Evolutionary conservation across 345 rosid genomes (phyloP), one percentile per base, ranked within the genome.

Genomic region (Gossypium stocksii): DNA sequence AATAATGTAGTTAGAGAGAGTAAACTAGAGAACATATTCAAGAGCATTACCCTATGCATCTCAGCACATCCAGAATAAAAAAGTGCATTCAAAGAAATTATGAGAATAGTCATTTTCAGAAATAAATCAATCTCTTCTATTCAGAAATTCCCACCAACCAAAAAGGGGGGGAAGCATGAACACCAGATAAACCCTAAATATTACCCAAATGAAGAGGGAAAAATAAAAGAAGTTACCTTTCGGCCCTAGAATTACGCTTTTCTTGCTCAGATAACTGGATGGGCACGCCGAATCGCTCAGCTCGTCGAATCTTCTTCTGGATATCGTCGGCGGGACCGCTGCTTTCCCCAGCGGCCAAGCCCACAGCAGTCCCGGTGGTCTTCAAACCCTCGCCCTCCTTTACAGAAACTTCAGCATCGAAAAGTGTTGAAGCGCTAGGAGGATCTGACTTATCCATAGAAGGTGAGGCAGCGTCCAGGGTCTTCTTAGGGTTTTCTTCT

Each of bases 171-270:
- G 6, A 0, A 22, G 3, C 63, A 23, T 59, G 25, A 23, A 59
- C 16, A 23, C 63, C 16, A 15, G 74, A 22, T 51, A 72, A 76
- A 76, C 48, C 74, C 77, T 75, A 70, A 57, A 52, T 17, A 48
- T 5, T 15, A 8, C 43, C 17, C 20, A 64, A 44, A 64, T 17
- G 43, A 23, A 62, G 4, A n/a, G 27, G n/a, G 27, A 4, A 70
- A 1, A 20, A 1, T 9, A 57, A 0, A 34, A 25, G 19, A 9
- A 11, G 2, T 63, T 76, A 93, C 98, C 98, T 91, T 84, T 90
- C 98, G 60, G 99, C 97, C 9, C 99, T 93, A 74, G 94, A 87
- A 86, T 83, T 87, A 43, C 96, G 98, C 77, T 95, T 95, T 85
- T 95, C 99, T 73, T 87, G 79, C 84, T 95, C 99, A 0, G 97